A percentile compares a stretch with the other conserved stretches of the same genome.
Conservation (phyloP, 108 stramenopile species). For the Fragilariopsis cylindrus region DNA sequence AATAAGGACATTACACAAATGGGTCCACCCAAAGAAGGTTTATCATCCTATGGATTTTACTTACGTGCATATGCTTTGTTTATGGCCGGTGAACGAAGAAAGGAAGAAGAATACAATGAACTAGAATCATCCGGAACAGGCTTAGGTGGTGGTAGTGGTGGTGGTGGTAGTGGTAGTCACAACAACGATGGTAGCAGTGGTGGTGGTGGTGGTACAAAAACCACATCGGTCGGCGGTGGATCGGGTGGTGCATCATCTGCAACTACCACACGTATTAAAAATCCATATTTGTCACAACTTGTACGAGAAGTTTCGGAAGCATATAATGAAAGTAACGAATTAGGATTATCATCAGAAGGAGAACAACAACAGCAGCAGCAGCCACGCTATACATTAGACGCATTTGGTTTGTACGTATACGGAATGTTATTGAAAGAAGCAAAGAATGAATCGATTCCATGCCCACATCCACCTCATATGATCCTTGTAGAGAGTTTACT, state of each 20-base stretch:
- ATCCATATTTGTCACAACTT: slow-evolving; percentile 69
- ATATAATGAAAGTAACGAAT: slow-evolving; percentile 15
- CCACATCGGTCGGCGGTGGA: no score
- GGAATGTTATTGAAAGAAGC: slow-evolving; percentile 46
- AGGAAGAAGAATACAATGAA: slow-evolving; percentile 79
- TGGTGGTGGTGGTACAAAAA: background rate
- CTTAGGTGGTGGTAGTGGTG: slow-evolving; percentile 18
- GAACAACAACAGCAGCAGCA: background rate
- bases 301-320: slow-evolving; percentile 65
- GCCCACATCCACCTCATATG: slow-evolving; percentile 48
- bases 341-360: slow-evolving; percentile 11
- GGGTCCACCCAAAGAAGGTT: slow-evolving; percentile 45
- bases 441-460: slow-evolving; percentile 28
- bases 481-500: slow-evolving; percentile 75
- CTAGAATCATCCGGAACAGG: slow-evolving; percentile 7
- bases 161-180: background rate
- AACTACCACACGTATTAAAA: slow-evolving; percentile 4
- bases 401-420: slow-evolving; percentile 93
- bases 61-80: slow-evolving; percentile 87
- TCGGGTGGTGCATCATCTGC: background rate
- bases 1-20: slow-evolving; percentile 27
- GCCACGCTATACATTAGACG: slow-evolving; percentile 55
- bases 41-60: slow-evolving; percentile 68
- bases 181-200: background rate
- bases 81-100: slow-evolving; percentile 91